Evolutionary conservation across 2,329 filamentous ascomycete genomes (phyloP).

Genomic region (Curvularia spicifera): DNA sequence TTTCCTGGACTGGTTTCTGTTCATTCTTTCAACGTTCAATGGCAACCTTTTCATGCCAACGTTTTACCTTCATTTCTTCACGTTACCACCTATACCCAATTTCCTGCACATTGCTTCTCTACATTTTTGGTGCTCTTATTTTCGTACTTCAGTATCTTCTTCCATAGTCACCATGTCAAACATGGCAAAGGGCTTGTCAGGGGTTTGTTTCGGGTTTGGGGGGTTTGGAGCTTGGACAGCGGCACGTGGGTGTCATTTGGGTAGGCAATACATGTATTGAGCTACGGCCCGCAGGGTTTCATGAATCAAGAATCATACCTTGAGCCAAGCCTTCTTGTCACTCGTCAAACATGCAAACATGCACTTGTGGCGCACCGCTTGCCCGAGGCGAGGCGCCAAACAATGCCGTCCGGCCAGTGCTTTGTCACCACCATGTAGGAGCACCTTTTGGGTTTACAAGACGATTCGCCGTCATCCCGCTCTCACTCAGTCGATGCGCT

Average conservation of each 20-base stretch:
- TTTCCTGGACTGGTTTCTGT: constrained; percentile 14
- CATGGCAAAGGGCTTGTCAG: constrained; percentile 22
- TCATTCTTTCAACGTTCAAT: constrained; percentile 17
- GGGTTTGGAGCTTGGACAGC: constrained; percentile 20
- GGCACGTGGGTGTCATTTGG: constrained; percentile 28
- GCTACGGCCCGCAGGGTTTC: constrained; percentile 29
- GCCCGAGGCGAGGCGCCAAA: constrained; percentile 6
- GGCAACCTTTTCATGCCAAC: constrained; percentile 12
- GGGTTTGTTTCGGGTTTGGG: constrained; percentile 39
- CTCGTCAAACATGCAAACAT: constrained; percentile 16
- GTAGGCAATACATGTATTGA: constrained; percentile 35
- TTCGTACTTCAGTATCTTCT: constrained; percentile 22
- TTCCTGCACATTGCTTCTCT: constrained; percentile 4
- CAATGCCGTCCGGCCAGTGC: constrained; percentile 10
- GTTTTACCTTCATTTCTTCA: constrained; percentile 12
- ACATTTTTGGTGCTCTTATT: constrained; percentile 11
- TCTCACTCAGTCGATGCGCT: neutral
- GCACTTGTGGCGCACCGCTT: constrained; percentile 20
- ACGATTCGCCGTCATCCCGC: neutral
- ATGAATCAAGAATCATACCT: constrained; percentile 33
- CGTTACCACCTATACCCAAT: constrained; percentile 16
- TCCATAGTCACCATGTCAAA: constrained; percentile 19
- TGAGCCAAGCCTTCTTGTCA: constrained; percentile 12
- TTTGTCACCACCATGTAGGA: neutral
- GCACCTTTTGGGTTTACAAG: constrained; percentile 4